A percentile compares a stretch with the other conserved stretches of the same genome.
Evolutionary conservation across 2,329 filamentous ascomycete genomes (phyloP).

Genomic region (Parastagonospora nodorum): DNA sequence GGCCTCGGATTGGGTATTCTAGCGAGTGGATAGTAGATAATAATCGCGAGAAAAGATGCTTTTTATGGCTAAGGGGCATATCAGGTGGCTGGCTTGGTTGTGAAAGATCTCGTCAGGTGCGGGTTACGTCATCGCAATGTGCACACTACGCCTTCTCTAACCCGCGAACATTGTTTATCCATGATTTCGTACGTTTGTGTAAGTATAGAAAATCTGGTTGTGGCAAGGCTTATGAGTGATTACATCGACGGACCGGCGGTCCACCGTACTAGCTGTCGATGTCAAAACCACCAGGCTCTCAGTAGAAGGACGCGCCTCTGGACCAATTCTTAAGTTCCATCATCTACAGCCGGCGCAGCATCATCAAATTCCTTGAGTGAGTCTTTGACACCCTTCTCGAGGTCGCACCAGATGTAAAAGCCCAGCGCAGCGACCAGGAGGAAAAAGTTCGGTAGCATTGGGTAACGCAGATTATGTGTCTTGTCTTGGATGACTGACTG

Average conservation of each 20-base stretch:
- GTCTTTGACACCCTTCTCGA: slow-evolving; percentile 7
- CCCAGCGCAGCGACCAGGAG: slow-evolving; percentile 2
- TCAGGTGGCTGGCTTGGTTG: too few relatives aligned
- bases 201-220: not conserved
- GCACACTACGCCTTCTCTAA: too few relatives aligned
- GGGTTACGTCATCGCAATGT: too few relatives aligned
- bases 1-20: too few relatives aligned
- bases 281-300: not conserved
- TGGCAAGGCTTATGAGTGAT: not conserved
- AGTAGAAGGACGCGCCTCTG: not conserved
- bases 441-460: slow-evolving; percentile 8
- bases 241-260: too few relatives aligned
- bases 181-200: too few relatives aligned
- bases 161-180: too few relatives aligned
- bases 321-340: not conserved
- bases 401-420: slow-evolving; percentile 8
- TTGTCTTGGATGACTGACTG: slow-evolving; percentile 5
- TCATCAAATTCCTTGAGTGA: slow-evolving; percentile 4
- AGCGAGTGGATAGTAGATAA: too few relatives aligned
- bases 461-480: slow-evolving; percentile 5
- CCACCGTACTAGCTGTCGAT: not conserved
- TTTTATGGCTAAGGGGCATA: too few relatives aligned
- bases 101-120: too few relatives aligned
- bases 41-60: too few relatives aligned
- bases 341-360: slow-evolving; percentile 1